Evolutionary conservation across 202 grass and related monocot species (phyloP), one percentile per base, ranked within the genome.

Genomic region (Musa balbisiana): DNA sequence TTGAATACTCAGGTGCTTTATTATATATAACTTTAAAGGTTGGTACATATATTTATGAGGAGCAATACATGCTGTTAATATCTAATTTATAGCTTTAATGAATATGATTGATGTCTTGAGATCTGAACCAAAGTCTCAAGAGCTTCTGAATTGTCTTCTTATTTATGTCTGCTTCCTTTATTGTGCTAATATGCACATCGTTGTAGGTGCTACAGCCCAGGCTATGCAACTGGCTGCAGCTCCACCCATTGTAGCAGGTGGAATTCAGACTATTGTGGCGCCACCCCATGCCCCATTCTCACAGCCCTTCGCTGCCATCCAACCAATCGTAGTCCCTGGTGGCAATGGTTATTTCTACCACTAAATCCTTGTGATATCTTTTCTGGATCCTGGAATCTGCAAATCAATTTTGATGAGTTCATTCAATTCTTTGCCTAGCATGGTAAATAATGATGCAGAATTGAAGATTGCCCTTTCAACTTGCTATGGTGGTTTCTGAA

Each of bases 241-340:
- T 0, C 86, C 86, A 29, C 86, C 69, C 11, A 75, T 87, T 62
- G 78, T 93, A 73, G 65, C 82, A 64, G 89, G 84, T 73, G 74
- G 80, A 71, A 87, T 81, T 73, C 49, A 86, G 71, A 85, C 82
- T 73, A 55, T 92, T 76, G 53, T 88, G 73, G 64, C 84, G 52
- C 82, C 85, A 19, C 84, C 80, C 79, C 87, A 85, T 62, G 81
- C 81, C 55, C 82, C 87, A 10, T 69, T 88, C 83, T 79, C 85
- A 74, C 92, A 89, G 76, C 71, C 83, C 16, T 87, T 88, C 77
- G 80, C 85, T 50, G 72, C 80, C 52, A 59, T 90, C 69, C 83
- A 79, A 58, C 87, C 87, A 21, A 83, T 92, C 49, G 85, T 87
- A 80, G 80, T 92, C 71, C 90, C 92, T 83, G 80, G 80, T 76